phyloP scores from a whole-genome alignment of 306 rosid genomes.

The Gynostemma pentaphyllum region DNA sequence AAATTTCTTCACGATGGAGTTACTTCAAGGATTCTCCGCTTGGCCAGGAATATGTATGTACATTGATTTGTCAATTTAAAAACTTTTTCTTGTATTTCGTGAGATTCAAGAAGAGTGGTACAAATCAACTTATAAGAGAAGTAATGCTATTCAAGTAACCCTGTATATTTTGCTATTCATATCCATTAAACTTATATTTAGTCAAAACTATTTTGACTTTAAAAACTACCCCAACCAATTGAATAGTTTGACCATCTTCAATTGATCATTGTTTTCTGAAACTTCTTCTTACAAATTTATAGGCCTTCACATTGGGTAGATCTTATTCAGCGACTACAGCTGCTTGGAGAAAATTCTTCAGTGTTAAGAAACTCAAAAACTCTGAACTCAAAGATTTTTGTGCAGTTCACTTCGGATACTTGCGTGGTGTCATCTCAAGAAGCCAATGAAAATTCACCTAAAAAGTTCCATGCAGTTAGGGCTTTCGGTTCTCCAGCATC shows the following conservation, averaged over 20 bases:
- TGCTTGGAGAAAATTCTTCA: conserved; percentile 58
- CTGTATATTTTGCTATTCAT: not conserved
- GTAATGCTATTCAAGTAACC: not conserved
- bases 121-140: not conserved
- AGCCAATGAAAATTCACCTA: conserved; percentile 51
- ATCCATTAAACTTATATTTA: not conserved
- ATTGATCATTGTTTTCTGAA: not conserved
- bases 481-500: conserved; percentile 69
- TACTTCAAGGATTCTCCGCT: conserved; percentile 55
- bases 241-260: not conserved
- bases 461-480: conserved; percentile 59
- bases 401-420: conserved; percentile 45
- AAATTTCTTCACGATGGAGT: conserved; percentile 57
- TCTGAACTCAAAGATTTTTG: conserved; percentile 45
- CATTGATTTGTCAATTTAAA: not conserved
- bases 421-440: conserved; percentile 38
- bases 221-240: not conserved
- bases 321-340: conserved; percentile 46
- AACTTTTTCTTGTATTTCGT: not conserved
- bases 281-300: conserved; percentile 20
- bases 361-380: conserved; percentile 60
- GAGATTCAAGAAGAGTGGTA: not conserved
- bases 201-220: not conserved
- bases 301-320: conserved; percentile 73
- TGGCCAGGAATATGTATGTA: conserved; percentile 75